Base-by-base conservation (phyloP, 2,329 filamentous ascomycete genomes). In the Alternaria ethzedia region DNA sequence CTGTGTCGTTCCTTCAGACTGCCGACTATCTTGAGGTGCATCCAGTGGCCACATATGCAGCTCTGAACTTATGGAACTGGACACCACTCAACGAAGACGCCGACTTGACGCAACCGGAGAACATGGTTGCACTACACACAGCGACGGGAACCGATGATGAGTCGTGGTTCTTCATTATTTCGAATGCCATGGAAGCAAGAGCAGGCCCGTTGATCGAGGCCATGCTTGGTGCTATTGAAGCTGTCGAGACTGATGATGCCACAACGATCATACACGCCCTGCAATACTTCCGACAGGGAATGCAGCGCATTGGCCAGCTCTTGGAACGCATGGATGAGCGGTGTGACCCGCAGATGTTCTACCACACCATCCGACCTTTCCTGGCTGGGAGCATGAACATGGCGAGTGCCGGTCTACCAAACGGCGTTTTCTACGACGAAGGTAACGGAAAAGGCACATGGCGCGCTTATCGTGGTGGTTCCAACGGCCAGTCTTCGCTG, bases 311-410 rank as follows among this genome's bases (percentile, higher is more conserved):
- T 11, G 72, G 74, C 20, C 55, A 30, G 15, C 78, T 85, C 1
- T 72, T 87, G 5, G 80, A 83, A 56, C 79, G 84, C 4, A 86
- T 87, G 84, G 83, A 86, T 50, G 84, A 86, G 67, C 78, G 81
- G 20, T 85, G 82, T 59, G 69, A 79, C 7, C 84, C 85, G 0
- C 74, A 82, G 25, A 76, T 82, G 1, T 87, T 87, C 73, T 87
- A 85, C 68, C 82, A 86, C 58, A 78, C 81, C 20, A 82, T 87
- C n/a, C 80, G 85, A 1, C 85, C 85, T 0, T 82, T 85, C 55
- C 70, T 86, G 13, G 84, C 84, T 0, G 85, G 85, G 0, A 86
- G 83, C 64, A 86, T 85, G 75, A 85, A 85, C 58, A 86, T 86
- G 85, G 81, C 80, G 8, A 76, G 79, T 3, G 84, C 84, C 0